These are phyloP conservation scores for Platismatia glauca DNA, from an alignment of 495 filamentous ascomycete species.

Conservation along the genomic window DNA sequence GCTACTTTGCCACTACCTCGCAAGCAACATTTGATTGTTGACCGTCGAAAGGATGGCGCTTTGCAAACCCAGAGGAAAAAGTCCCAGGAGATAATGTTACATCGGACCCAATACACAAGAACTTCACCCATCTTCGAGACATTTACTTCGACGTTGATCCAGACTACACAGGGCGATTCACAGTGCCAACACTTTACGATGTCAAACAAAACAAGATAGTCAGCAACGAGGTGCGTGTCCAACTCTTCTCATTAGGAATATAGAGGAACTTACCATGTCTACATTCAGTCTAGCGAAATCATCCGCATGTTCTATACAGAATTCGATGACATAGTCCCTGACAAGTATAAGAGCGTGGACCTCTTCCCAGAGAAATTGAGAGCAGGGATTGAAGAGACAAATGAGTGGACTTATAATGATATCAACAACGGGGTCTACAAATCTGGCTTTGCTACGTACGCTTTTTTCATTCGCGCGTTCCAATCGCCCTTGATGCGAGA, in stretches of 20 bases:
- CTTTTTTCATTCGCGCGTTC: neutral
- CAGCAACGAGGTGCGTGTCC: slow-evolving; percentile 42
- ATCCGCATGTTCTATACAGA: slow-evolving; percentile 64
- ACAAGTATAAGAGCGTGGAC: slow-evolving; percentile 48
- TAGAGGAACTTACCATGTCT: neutral
- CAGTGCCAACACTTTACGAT: slow-evolving; percentile 56
- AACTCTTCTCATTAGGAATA: neutral
- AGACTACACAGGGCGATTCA: slow-evolving; percentile 51
- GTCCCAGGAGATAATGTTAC: slow-evolving; percentile 48
- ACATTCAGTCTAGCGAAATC: slow-evolving; percentile 44
- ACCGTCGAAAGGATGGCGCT: slow-evolving; percentile 61
- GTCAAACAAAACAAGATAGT: slow-evolving; percentile 50
- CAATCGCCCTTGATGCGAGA: neutral
- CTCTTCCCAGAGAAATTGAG: slow-evolving; percentile 54
- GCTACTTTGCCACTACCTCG: neutral
- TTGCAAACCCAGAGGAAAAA: slow-evolving; percentile 55
- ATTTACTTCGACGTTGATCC: slow-evolving; percentile 54
- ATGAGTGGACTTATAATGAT: slow-evolving; percentile 75
- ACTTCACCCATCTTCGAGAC: slow-evolving; percentile 49
- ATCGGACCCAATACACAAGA: slow-evolving; percentile 43
- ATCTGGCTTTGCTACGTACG: slow-evolving; percentile 55
- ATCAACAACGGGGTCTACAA: slow-evolving; percentile 88
- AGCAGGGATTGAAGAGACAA: slow-evolving; percentile 60
- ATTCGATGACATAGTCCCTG: slow-evolving; percentile 62
- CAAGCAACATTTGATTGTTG: neutral